A percentile compares a stretch with the other conserved stretches of the same genome.
These are phyloP conservation scores for Apophysomyces ossiformis DNA, from an alignment of 371 early-diverging fungal genomes.

Conservation along the genomic window DNA sequence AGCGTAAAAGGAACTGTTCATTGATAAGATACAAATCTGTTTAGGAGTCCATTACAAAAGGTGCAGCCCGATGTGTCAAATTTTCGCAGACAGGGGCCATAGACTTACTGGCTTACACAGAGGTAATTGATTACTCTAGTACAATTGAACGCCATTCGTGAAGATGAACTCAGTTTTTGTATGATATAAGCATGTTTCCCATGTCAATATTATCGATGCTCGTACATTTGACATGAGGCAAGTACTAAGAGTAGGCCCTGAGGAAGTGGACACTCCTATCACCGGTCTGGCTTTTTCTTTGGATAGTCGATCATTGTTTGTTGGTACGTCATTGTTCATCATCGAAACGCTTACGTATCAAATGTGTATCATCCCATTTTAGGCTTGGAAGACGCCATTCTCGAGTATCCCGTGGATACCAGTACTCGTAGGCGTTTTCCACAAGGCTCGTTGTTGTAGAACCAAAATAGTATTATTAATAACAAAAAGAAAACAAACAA, in stretches of 20 bases:
- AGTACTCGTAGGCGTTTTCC: slow-evolving; percentile 62
- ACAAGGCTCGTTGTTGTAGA: slow-evolving; percentile 50
- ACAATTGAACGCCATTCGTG: too few species aligned
- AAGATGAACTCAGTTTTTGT: neutral
- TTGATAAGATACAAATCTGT: neutral
- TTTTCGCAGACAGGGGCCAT: slow-evolving; percentile 81
- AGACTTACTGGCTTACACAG: slow-evolving; percentile 82
- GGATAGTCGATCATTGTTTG: slow-evolving; percentile 78
- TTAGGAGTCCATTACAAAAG: slow-evolving; percentile 69
- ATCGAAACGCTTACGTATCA: neutral
- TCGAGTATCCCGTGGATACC: slow-evolving; percentile 64
- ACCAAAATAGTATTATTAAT: too few species aligned
- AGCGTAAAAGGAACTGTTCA: neutral
- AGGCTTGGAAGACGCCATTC: slow-evolving; percentile 61
- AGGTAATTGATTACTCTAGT: slow-evolving; percentile 46
- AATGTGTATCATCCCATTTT: neutral
- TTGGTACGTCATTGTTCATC: slow-evolving; percentile 58
- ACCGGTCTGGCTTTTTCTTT: slow-evolving; percentile 80
- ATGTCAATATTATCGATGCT: slow-evolving; percentile 86
- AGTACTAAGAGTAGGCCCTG: slow-evolving; percentile 58
- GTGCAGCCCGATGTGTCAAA: slow-evolving; percentile 85
- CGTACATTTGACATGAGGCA: slow-evolving; percentile 81
- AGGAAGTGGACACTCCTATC: slow-evolving; percentile 73
- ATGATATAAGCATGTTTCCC: slow-evolving; percentile 69
- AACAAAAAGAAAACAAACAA: neutral